Base-by-base conservation (phyloP, 441 rosid genomes). In the Hura crepitans region DNA sequence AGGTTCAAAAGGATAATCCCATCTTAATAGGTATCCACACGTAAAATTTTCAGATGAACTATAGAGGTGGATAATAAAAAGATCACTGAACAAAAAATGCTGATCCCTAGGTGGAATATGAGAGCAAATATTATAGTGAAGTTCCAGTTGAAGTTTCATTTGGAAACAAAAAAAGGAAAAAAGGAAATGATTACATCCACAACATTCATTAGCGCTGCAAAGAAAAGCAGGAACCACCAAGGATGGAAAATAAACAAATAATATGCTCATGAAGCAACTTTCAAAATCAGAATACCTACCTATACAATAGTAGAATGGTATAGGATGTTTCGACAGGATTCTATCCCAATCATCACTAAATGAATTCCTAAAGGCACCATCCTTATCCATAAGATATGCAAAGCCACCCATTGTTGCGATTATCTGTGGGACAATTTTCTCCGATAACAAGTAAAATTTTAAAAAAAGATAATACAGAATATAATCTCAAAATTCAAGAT, bases 281-380 rank as follows among this genome's bases (percentile, higher is more conserved):
- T 5, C 25, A 37, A 56, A 66, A 42, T 45, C 62, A 71, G 13
- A 18, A 62, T 47, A 62, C 22, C 69, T 82, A 92, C 97, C 99
- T 39, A 94, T 87, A 82, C 97, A 94, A 61, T 94, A 94, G 73
- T 94, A 94, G 75, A 94, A 94, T 9, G 99, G 97, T 69, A 94
- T 82, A 56, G 97, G 99, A 84, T 94, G 99, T 71, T 84, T 94
- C 8, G 99, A 94, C 72, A 94, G 73, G 60, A 92, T 85, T 49
- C 93, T 96, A 79, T 94, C 99, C 99, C 99, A 94, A 39, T 92
- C 91, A 77, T 89, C 97, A 79, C 89, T 90, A 78, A 94, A 94
- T 45, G 97, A 94, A 73, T 94, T 89, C 54, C 96, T 85, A 71
- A 94, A 94, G 45, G 88, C 83, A 62, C 99, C 99, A 68, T 92